Base-by-base conservation (phyloP, 2,329 filamentous ascomycete species). In the Lanzia echinophila region DNA sequence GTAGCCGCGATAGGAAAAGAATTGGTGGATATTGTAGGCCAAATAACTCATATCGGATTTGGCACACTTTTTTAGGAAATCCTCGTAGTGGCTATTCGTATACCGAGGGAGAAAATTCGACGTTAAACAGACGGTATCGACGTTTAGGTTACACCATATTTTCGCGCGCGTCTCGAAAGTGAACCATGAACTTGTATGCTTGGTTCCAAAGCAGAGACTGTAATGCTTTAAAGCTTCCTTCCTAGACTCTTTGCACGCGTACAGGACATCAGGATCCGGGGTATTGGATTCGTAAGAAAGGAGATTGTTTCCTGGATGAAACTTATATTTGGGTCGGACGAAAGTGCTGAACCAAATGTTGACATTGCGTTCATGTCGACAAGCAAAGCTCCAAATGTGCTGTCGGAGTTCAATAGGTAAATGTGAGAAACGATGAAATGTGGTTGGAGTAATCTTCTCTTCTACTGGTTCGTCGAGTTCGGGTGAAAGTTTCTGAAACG, bases 341-440 rank as follows among this genome's bases (percentile, higher is more conserved):
- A 17, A 34, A n/a, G 8, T 31, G 17, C 20, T 13, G 19, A 53
- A 33, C 20, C 36, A 31, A 28, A 47, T 32, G 17, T 32, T 41
- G 50, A 53, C 5, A 15, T 47, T 48, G 20, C 50, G 50, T 17
- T 19, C 20, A n/a, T 48, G 43, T 24, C 17, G 19, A 24, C 50
- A 47, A 33, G 36, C 43, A 24, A 41, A 46, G 5, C 33, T 24
- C 51, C 46, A 54, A 17, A 54, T 54, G 15, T 33, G 8, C 15
- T 39, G 38, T 17, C 51, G 34, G 8, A 54, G 19, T 19, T 54
- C 51, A 12, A 17, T n/a, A 6, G 51, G 38, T 24, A 54, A 46
- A 2, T 12, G 2, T 34, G 36, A n/a, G 24, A 54, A 54, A 20
- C 28, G 36, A 13, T 34, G 48, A 20, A 54, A 54, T 5, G 31